Base-by-base conservation (phyloP, 2,329 filamentous ascomycete genomes). In the Alternaria arborescens region DNA sequence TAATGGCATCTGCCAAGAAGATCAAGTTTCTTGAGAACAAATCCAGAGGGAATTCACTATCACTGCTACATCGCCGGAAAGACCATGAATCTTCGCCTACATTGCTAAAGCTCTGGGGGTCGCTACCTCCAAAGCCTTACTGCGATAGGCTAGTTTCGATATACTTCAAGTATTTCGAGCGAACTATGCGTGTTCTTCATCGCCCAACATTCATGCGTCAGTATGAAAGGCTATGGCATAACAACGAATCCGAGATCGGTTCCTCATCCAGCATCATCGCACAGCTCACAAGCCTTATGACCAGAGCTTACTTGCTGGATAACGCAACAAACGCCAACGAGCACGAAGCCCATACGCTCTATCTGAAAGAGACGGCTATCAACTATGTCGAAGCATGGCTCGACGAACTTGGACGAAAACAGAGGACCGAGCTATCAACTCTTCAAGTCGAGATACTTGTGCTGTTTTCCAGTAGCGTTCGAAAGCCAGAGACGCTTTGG, bases 141-240 rank as follows among this genome's bases (percentile, higher is more conserved):
- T 72, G 70, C 14, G 71, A 74, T 28, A 58, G 63, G 36, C 64
- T 74, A 20, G 51, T 73, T 4, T 24, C 55, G 2, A 64, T 61
- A 14, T 72, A 73, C 51, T 68, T 58, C 42, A 50, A 56, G 8
- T 58, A 65, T 28, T 74, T 72, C 46, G 71, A 74, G 48, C 65
- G 69, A n/a, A 68, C 68, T 11, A 64, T 69, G 40, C 56, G 71
- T 10, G 62, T 75, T 18, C 43, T 74, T 3, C 72, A 75, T 43
- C 57, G 64, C 1, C 70, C 68, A 3, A 71, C 68, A 5, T 75
- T 75, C 40, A 60, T 69, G 59, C 62, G 65, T 22, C 66, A 69
- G 18, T 74, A 72, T 43, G 44, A 65, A 1, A 51, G 61, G 30
- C 67, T 70, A 10, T 73, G 71, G 71, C 55, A 51, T 20, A 58